Conservation (phyloP, 345 rosid species). For the Schrenkiella parvula region DNA sequence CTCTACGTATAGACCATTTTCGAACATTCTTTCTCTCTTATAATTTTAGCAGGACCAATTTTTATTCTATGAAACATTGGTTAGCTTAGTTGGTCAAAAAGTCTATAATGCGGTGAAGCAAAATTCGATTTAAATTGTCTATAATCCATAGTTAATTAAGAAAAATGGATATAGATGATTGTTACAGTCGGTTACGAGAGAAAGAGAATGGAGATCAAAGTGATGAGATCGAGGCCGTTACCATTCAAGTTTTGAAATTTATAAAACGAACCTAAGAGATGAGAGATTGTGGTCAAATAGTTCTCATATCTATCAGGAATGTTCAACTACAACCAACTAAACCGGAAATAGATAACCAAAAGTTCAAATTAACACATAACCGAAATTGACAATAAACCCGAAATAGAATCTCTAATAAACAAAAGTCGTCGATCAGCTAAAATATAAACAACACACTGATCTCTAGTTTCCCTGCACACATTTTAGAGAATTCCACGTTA, state of each 20-base stretch:
- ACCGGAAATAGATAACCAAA: conserved; percentile 10
- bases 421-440: conserved; percentile 11
- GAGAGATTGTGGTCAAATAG: background rate
- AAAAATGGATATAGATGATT: background rate
- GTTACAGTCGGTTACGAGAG: background rate
- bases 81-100: too few species aligned
- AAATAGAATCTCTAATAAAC: background rate
- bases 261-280: background rate
- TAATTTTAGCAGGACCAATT: background rate
- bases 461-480: conserved; percentile 23
- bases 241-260: background rate
- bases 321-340: conserved; percentile 16
- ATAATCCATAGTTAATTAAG: too few species aligned
- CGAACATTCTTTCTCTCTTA: too few species aligned
- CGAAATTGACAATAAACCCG: conserved; percentile 13
- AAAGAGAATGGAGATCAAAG: background rate
- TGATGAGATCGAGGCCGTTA: background rate
- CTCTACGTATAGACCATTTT: background rate
- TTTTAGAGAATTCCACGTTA: background rate
- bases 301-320: conserved; percentile 4
- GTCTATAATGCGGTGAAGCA: background rate
- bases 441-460: conserved; percentile 18
- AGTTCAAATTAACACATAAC: background rate
- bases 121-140: too few species aligned
- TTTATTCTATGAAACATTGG: too few species aligned